Evolutionary conservation across 2,329 filamentous ascomycete genomes (phyloP), one percentile per base, ranked within the genome.

Genomic region (Fusarium dlaminii): DNA sequence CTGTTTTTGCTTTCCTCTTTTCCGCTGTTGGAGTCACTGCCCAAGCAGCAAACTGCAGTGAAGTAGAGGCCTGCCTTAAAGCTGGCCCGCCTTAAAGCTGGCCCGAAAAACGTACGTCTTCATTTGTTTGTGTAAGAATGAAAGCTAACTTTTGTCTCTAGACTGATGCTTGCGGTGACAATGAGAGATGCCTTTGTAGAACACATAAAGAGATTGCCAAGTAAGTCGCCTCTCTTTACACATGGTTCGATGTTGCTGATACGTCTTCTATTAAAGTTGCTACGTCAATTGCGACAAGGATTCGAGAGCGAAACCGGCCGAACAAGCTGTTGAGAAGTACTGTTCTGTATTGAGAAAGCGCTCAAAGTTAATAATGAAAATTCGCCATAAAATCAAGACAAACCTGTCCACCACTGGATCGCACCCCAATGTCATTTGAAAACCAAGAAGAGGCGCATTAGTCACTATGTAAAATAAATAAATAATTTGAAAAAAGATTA

Each of bases 171-270:
- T 72, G 69, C 18, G 27, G 30, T 1, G 40, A 45, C n/a, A 68
- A 55, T 4, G 30, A 68, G 9, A 57, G 69, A 20, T 72, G 68
- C 11, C 52, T 63, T 17, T 72, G 69, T 11, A 68, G 69, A 22
- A 71, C 69, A 10, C 58, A 68, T 6, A 72, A 72, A 20, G 69
- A 72, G 42, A 68, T 72, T 14, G 34, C 52, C 3, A 49, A 43
- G 69, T 59, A 34, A 32, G 29, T 3, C 4, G 29, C 4, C 11
- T 34, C 22, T 34, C 4, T 3, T 32, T 8, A 6, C 10, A 11
- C 4, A 32, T 49, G 4, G 8, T n/a, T 34, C 8, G 1, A 13
- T 9, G 3, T 34, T n/a, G 12, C 63, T 68, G 15, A 68, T 27
- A 9, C 2, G 3, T 9, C 11, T 17, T 17, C 15, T 1, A 4